Evolutionary conservation across 345 rosid genomes (phyloP).

Genomic region (Heritiera fomes): DNA sequence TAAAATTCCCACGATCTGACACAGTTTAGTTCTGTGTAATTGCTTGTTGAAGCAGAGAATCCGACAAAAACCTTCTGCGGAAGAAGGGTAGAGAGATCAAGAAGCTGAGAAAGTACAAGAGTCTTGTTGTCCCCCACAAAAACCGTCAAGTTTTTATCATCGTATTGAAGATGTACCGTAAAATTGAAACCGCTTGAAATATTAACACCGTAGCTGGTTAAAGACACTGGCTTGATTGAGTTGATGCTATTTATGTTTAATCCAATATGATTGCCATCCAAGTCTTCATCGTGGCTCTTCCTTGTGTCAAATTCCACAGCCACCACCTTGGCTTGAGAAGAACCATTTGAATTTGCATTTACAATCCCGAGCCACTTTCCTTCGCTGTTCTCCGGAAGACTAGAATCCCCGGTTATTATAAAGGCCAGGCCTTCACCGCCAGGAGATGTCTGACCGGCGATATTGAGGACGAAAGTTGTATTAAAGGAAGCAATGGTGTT

Average conservation of each 20-base stretch:
- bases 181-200: constrained; percentile 25
- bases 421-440: constrained; percentile 77
- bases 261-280: constrained; percentile 68
- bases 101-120: constrained; percentile 38
- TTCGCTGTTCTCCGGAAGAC: constrained; percentile 38
- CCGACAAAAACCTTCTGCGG: constrained; percentile 56
- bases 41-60: constrained; percentile 62
- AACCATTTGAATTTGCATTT: constrained; percentile 36
- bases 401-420: constrained; percentile 31
- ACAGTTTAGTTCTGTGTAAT: constrained; percentile 43
- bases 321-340: constrained; percentile 36
- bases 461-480: constrained; percentile 59
- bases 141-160: constrained; percentile 48
- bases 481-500: constrained; percentile 40
- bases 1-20: constrained; percentile 60
- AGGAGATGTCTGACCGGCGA: background rate
- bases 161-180: constrained; percentile 37
- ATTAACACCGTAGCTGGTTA: constrained; percentile 32
- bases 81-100: constrained; percentile 52
- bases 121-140: constrained; percentile 33
- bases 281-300: constrained; percentile 49
- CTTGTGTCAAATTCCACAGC: constrained; percentile 75
- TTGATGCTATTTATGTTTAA: constrained; percentile 51
- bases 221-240: constrained; percentile 44
- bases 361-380: constrained; percentile 77